Evolutionary conservation across 192 early-diverging fungal species (phyloP).

Genomic region (Cladochytrium replicatum): DNA sequence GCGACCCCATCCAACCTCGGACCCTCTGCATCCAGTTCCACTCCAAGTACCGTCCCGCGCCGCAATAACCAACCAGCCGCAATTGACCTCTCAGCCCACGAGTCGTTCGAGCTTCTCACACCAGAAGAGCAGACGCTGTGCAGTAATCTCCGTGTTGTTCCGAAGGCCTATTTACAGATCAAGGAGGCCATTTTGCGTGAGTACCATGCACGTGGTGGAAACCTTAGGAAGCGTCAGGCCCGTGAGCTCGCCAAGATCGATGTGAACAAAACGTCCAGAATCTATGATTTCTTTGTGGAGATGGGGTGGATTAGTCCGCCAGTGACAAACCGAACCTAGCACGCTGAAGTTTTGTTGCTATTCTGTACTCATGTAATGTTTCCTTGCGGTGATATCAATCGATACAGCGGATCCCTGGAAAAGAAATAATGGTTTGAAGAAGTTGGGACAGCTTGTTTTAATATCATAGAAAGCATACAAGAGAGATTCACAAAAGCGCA

Average conservation of each 20-base stretch:
- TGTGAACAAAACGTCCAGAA: conserved; percentile 71
- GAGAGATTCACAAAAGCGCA: too few species aligned
- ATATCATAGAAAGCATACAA: too few species aligned
- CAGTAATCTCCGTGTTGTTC: conserved; percentile 70
- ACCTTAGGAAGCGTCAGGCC: conserved; percentile 62
- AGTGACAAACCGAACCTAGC: too few species aligned
- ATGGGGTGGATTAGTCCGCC: conserved; percentile 94
- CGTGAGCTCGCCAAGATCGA: conserved; percentile 89
- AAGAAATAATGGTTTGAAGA: too few species aligned
- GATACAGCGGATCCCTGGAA: too few species aligned
- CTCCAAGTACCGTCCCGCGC: conserved; percentile 8
- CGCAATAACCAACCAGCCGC: conserved; percentile 28
- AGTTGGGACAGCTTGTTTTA: too few species aligned
- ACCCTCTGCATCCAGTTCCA: conserved; percentile 7
- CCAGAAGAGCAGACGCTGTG: conserved; percentile 74
- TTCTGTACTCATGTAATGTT: too few species aligned
- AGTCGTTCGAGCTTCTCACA: conserved; percentile 79
- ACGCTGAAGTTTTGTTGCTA: too few species aligned
- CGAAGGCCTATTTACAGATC: conserved; percentile 80
- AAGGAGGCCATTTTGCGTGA: conserved; percentile 86
- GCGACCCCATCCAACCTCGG: conserved; percentile 2
- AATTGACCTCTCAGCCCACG: conserved; percentile 68
- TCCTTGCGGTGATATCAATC: too few species aligned
- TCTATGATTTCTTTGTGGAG: conserved; percentile 90
- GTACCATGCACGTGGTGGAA: conserved; percentile 59